Evolutionary conservation across 2,329 filamentous ascomycete genomes (phyloP), one percentile per base, ranked within the genome.

Genomic region (Aspergillus chevalieri): DNA sequence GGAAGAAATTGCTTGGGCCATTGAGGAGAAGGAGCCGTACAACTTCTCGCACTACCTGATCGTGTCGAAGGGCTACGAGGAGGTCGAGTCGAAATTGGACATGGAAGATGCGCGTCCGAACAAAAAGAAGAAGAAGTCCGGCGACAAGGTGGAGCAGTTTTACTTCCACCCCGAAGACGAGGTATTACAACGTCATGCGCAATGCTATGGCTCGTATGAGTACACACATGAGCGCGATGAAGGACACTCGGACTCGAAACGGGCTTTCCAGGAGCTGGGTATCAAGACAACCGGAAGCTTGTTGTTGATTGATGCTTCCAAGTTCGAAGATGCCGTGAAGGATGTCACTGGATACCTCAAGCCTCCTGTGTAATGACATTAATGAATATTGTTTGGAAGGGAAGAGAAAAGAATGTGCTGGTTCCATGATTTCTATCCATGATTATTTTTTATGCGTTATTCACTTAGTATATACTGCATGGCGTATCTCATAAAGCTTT

Each of bases 101-200:
- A 76, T 80, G 47, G 83, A 86, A 63, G 79, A 81, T 41, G 73
- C 75, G 6, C 73, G 74, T 34, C 78, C 83, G 55, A 78, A 79
- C 60, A 83, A 81, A 71, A 91, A 87, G 72, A 87, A 85, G 73
- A 83, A 80, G 66, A 79, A 70, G 52, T 65, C 58, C 0, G 62
- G 53, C 2, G 65, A 63, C 42, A 66, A 78, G 46, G 72, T 76
- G 7, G 80, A 86, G 60, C 76, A 81, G 30, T 95, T 90, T 71
- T 94, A 91, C 71, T 98, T 97, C 76, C 93, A 98, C 67, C 86
- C 90, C 0, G 93, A 98, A 72, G 93, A 98, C 64, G 93, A 97
- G 75, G 81, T 92, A 46, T 73, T 96, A 61, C 83, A 93, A 57
- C 83, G 83, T 64, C 80, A 92, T 71, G 87, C 89, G 2, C 53